Evolutionary conservation across 2,329 filamentous ascomycete species (phyloP), one percentile per base, ranked within the genome.

Genomic region (Aspergillus pseudonomiae): DNA sequence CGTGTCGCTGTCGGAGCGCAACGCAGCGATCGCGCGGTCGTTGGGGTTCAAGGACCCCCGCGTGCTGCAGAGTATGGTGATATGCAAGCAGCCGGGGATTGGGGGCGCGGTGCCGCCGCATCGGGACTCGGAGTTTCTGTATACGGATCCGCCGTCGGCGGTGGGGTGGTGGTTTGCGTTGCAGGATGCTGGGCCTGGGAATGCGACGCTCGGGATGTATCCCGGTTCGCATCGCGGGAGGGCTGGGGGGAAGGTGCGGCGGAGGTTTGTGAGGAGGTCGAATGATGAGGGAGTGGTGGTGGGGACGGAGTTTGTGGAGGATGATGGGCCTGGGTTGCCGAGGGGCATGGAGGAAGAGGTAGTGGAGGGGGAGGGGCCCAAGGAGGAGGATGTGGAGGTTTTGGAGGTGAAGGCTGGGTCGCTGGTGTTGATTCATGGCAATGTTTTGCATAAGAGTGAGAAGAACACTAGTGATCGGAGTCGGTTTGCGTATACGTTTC

Each of bases 91-190:
- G 80, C 94, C 95, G 26, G 92, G 96, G 79, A 97, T 98, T 59
- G 95, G 95, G 32, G 94, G 92, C 26, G 91, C 91, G 2, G 95
- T 98, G 50, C 93, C 91, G 1, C 88, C 93, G 26, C 95, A 99
- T 77, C 94, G 97, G 80, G 94, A 98, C 78, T 92, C 88, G 68
- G 94, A 93, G 0, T 99, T 98, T 71, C 71, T 99, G 65, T 98
- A 96, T 77, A 98, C 95, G 1, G 83, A 93, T 68, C 91, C 92
- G 43, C 94, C 94, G 0, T 91, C 88, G 45, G 95, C 95, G 0
- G 91, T 98, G 2, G 95, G 95, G 0, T 98, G 94, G 81, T 99
- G 95, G 95, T 96, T 97, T 78, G 95, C 95, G 14, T 85, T 99
- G 45, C 94, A 99, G 81, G 94, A 98, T 78, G 92, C 93, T 26